phyloP scores from a whole-genome alignment of 495 filamentous ascomycete genomes.

The Mytilinidion resinicola region DNA sequence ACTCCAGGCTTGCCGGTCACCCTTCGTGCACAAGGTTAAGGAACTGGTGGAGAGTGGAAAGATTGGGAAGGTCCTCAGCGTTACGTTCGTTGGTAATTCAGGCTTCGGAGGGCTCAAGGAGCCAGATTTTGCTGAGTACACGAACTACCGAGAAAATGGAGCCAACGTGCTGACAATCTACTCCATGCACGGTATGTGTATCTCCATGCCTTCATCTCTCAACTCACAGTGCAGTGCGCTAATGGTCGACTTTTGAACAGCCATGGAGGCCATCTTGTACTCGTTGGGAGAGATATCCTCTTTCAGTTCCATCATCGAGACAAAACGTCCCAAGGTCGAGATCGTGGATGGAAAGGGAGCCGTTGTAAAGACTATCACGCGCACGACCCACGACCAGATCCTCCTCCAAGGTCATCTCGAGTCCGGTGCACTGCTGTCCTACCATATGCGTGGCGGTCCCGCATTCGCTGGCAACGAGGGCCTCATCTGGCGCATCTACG shows the following conservation, averaged over 20 bases:
- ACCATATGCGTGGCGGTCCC: conserved; percentile 45
- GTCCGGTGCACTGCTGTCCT: conserved; percentile 37
- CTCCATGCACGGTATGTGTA: conserved; percentile 42
- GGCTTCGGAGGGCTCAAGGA: conserved; percentile 32
- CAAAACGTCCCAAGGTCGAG: conserved; percentile 39
- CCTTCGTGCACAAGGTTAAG: conserved; percentile 41
- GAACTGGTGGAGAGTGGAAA: conserved; percentile 42
- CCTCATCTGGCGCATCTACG: conserved; percentile 50
- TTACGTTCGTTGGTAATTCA: conserved; percentile 40
- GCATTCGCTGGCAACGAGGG: conserved; percentile 44
- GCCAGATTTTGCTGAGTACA: conserved; percentile 39
- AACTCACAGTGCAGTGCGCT: background rate
- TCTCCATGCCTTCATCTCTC: background rate
- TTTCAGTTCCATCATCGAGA: conserved; percentile 40
- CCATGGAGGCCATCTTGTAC: conserved; percentile 29
- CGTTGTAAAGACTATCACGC: conserved; percentile 30
- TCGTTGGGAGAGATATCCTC: conserved; percentile 41
- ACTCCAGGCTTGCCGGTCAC: conserved; percentile 44
- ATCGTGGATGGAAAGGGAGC: conserved; percentile 32
- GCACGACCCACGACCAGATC: conserved; percentile 46
- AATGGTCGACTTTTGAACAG: background rate
- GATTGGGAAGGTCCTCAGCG: conserved; percentile 52
- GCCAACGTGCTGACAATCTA: conserved; percentile 49
- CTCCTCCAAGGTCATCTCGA: conserved; percentile 42
- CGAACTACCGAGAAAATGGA: conserved; percentile 41